Evolutionary conservation across 2,329 filamentous ascomycete genomes (phyloP).

Genomic region (Pezicula carpinea): DNA sequence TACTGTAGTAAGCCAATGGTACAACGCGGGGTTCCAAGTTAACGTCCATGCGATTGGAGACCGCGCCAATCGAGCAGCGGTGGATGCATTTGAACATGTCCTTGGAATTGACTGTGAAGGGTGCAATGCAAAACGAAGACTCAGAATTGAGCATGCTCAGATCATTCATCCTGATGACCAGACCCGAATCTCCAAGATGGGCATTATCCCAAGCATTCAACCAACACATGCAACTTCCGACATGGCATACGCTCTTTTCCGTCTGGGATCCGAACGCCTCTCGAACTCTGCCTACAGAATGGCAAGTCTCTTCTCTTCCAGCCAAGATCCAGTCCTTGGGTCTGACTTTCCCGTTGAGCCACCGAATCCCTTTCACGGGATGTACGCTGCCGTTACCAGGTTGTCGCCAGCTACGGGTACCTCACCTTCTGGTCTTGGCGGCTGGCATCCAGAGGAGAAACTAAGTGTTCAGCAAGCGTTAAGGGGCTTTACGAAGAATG

Average conservation of each 20-base stretch:
- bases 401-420: conserved; percentile 52
- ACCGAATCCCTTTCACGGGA: conserved; percentile 60
- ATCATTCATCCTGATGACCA: conserved; percentile 65
- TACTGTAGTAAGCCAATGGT: conserved; percentile 53
- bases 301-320: conserved; percentile 50
- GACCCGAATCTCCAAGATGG: conserved; percentile 49
- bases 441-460: conserved; percentile 57
- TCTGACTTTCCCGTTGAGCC: conserved; percentile 72
- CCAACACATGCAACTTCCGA: conserved; percentile 70
- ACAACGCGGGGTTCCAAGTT: conserved; percentile 58
- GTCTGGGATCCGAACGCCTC: conserved; percentile 54
- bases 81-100: conserved; percentile 57
- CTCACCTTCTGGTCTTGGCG: conserved; percentile 40
- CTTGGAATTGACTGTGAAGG: conserved; percentile 48
- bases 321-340: conserved; percentile 49
- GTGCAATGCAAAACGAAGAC: conserved; percentile 52
- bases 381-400: conserved; percentile 63
- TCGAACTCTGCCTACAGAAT: conserved; percentile 59
- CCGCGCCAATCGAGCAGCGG: conserved; percentile 58
- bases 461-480: conserved; percentile 56
- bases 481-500: conserved; percentile 55
- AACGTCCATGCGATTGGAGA: conserved; percentile 72
- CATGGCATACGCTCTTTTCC: conserved; percentile 59
- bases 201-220: conserved; percentile 65
- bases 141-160: conserved; percentile 68